Evolutionary conservation across 805 yeast genomes (phyloP).

Genomic region (Zygosaccharomyces bisporus): DNA sequence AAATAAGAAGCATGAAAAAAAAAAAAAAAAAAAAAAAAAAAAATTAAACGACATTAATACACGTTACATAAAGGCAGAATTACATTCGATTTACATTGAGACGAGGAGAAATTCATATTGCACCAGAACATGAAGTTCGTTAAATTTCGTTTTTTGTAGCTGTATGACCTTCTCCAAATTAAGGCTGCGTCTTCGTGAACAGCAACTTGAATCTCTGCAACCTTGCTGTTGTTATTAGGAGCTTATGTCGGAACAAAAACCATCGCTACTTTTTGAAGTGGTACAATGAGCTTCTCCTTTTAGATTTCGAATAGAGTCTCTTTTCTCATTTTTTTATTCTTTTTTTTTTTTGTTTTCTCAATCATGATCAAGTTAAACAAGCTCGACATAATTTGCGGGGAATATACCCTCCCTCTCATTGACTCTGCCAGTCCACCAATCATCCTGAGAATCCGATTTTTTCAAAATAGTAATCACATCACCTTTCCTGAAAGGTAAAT

Average conservation of each 20-base stretch:
- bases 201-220: too few relatives aligned
- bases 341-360: slow-evolving; percentile 2
- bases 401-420: slow-evolving; percentile 86
- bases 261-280: too few relatives aligned
- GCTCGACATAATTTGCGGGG: slow-evolving; percentile 95
- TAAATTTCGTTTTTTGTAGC: too few relatives aligned
- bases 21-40: neutral
- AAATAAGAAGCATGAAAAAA: neutral
- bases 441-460: slow-evolving; percentile 84
- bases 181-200: too few relatives aligned
- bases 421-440: slow-evolving; percentile 97
- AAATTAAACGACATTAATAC: slow-evolving; percentile 6
- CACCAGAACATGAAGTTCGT: neutral
- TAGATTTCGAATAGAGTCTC: too few relatives aligned
- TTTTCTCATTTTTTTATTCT: too few relatives aligned
- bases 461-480: slow-evolving; percentile 85
- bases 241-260: too few relatives aligned
- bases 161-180: too few relatives aligned
- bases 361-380: slow-evolving; percentile 36
- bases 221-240: too few relatives aligned
- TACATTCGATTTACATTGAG: slow-evolving; percentile 2
- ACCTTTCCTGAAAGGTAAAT: slow-evolving; percentile 88
- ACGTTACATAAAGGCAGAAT: slow-evolving; percentile 5
- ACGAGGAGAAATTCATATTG: neutral
- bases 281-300: too few relatives aligned